A percentile compares a stretch with the other conserved stretches of the same genome.
These are phyloP conservation scores for Nemania serpens DNA, from an alignment of 2,329 filamentous ascomycete species.

Conservation along the genomic window DNA sequence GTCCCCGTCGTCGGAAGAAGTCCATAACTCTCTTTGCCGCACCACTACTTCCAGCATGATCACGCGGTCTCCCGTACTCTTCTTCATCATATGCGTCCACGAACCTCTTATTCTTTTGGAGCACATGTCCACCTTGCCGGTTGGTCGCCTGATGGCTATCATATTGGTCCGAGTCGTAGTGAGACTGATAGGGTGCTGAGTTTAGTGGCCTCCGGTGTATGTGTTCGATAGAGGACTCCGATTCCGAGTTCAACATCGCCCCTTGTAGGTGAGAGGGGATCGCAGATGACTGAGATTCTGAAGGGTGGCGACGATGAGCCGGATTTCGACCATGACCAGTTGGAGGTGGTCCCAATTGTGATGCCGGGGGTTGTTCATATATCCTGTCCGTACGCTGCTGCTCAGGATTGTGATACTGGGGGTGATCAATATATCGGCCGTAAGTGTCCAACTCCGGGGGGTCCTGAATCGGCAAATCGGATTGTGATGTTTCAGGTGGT, in stretches of 20 bases:
- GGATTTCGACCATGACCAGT: slow-evolving; percentile 41
- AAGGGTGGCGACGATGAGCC: slow-evolving; percentile 48
- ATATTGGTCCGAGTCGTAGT: slow-evolving; percentile 51
- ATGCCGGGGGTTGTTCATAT: slow-evolving; percentile 45
- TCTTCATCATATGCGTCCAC: slow-evolving; percentile 86
- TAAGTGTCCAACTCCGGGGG: slow-evolving; percentile 47
- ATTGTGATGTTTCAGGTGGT: slow-evolving; percentile 56
- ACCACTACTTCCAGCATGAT: slow-evolving; percentile 81
- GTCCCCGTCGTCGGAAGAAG: slow-evolving; percentile 89
- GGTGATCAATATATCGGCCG: slow-evolving; percentile 43
- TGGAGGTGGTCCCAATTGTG: slow-evolving; percentile 35
- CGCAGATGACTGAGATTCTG: slow-evolving; percentile 49
- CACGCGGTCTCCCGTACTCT: slow-evolving; percentile 58
- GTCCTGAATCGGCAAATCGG: slow-evolving; percentile 58
- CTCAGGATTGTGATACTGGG: slow-evolving; percentile 27
- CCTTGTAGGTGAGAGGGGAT: slow-evolving; percentile 54
- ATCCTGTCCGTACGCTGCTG: slow-evolving; percentile 47
- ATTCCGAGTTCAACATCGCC: slow-evolving; percentile 54
- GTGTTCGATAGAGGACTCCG: slow-evolving; percentile 59
- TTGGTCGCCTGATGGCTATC: slow-evolving; percentile 47
- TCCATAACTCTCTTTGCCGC: slow-evolving; percentile 96
- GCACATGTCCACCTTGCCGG: slow-evolving; percentile 54
- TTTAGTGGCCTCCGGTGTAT: slow-evolving; percentile 48
- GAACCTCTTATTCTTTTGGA: slow-evolving; percentile 89
- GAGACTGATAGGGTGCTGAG: slow-evolving; percentile 51